phyloP scores from a whole-genome alignment of 2,329 filamentous ascomycete genomes.

The Fusarium kyushuense region DNA sequence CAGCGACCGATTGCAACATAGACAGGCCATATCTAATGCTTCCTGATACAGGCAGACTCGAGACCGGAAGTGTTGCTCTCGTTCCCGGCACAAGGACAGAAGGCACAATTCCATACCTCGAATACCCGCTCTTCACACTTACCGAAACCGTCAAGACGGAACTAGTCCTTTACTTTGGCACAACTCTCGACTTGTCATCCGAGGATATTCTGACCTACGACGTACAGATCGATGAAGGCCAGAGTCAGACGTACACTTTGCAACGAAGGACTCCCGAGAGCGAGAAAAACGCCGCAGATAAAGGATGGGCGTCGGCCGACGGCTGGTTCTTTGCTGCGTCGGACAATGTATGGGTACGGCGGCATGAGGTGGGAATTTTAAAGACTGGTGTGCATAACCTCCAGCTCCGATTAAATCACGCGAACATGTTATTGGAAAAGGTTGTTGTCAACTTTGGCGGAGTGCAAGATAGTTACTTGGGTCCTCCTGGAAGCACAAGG shows the following conservation, averaged over 20 bases:
- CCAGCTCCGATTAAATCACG: slow-evolving; percentile 9
- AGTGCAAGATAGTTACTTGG: slow-evolving; percentile 31
- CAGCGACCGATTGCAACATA: slow-evolving; percentile 3
- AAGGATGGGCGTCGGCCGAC: slow-evolving; percentile 35
- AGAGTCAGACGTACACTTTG: neutral
- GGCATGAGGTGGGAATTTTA: slow-evolving; percentile 1
- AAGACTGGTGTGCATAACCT: slow-evolving; percentile 8
- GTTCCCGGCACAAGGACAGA: neutral
- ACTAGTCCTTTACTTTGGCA: slow-evolving; percentile 28
- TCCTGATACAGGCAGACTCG: slow-evolving; percentile 28
- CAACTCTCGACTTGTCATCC: slow-evolving; percentile 15
- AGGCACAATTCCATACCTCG: neutral
- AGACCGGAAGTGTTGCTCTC: slow-evolving; percentile 29
- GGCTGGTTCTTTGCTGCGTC: slow-evolving; percentile 40
- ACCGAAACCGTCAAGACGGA: neutral
- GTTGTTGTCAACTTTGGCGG: slow-evolving; percentile 32
- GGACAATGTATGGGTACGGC: slow-evolving; percentile 28
- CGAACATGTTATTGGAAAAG: slow-evolving; percentile 42
- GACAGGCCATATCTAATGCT: slow-evolving; percentile 18
- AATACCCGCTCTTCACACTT: slow-evolving; percentile 34
- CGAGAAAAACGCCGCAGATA: slow-evolving; percentile 26
- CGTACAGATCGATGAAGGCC: neutral
- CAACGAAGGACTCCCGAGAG: slow-evolving; percentile 26
- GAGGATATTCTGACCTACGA: slow-evolving; percentile 33
- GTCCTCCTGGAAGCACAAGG: slow-evolving; percentile 16